Evolutionary conservation across 768 basidiomycete species (phyloP).

Genomic region (Tephrocybe sp.): DNA sequence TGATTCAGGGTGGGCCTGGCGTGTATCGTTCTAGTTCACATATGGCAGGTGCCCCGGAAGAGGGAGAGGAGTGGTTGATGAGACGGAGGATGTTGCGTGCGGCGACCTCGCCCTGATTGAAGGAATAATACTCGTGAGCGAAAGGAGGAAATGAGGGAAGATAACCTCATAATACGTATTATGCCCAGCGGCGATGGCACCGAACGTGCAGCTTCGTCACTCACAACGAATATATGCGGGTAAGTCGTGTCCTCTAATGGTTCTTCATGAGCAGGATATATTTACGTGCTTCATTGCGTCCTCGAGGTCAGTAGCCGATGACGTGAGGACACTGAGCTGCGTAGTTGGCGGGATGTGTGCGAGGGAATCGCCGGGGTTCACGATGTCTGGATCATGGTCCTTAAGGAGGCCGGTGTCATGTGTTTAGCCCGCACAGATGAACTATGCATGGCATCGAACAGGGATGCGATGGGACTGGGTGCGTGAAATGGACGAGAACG

Average conservation of each 20-base stretch:
- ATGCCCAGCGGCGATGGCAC: constrained; percentile 61
- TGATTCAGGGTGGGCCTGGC: constrained; percentile 54
- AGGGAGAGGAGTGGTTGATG: no score
- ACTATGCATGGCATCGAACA: constrained; percentile 32
- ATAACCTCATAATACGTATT: constrained; percentile 50
- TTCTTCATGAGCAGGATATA: neutral
- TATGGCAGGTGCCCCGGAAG: constrained; percentile 1
- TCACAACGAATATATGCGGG: constrained; percentile 57
- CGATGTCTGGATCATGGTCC: constrained; percentile 38
- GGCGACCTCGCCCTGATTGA: constrained; percentile 49
- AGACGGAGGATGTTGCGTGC: constrained; percentile 54
- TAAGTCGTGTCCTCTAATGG: constrained; percentile 32
- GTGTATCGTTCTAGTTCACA: constrained; percentile 40
- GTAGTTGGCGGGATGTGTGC: constrained; percentile 50
- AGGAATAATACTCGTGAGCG: neutral
- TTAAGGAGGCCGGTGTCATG: constrained; percentile 54
- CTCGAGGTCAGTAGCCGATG: constrained; percentile 13
- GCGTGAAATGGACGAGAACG: constrained; percentile 15
- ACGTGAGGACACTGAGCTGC: constrained; percentile 40
- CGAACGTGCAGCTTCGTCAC: constrained; percentile 65
- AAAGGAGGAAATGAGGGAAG: neutral
- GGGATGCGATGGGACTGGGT: no score
- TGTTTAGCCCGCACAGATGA: constrained; percentile 60
- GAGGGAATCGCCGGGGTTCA: constrained; percentile 38
- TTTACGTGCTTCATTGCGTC: constrained; percentile 22